Evolutionary conservation across 2,329 filamentous ascomycete genomes (phyloP), one percentile per base, ranked within the genome.

Genomic region (Arthrobotrys entomopaga): DNA sequence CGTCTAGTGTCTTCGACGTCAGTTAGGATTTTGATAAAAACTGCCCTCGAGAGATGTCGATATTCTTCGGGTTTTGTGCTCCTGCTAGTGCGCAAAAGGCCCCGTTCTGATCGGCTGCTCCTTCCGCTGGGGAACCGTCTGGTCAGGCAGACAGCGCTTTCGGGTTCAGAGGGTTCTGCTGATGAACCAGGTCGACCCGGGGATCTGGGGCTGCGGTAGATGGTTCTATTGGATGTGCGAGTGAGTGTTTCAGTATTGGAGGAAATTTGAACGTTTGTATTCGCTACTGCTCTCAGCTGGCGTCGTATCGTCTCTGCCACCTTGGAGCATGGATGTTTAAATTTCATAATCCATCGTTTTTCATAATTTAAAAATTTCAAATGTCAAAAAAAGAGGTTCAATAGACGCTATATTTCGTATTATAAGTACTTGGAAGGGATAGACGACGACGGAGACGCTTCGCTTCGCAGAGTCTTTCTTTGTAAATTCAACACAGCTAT

Each of bases 111-210:
- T 67, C 63, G 70, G 70, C 70, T 57, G 70, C 50, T 66, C 50
- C 52, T 74, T 64, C 65, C 58, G 65, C 65, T 38, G 43, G 46
- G 20, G 38, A 52, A 40, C 24, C 57, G 2, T 58, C 42, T 53
- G 59, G 61, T 16, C 63, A 74, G 63, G 50, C 70, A 74, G 70
- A 67, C 57, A 67, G 56, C 52, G 50, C 42, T 66, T 69, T 43
- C 54, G 46, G 26, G 43, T 65, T 43, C 50, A 34, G 38, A 16
- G 57, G 52, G 22, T 67, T 34, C 34, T 66, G 69, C 63, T 61
- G 54, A 73, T 66, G 60, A 49, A 74, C 70, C 42, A 74, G 70
- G 70, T 67, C 60, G 70, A 67, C 70, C 70, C 70, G 70, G 64
- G 70, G 70, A 67, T 64, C 57, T 74, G 70, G 70, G 63, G 56